A percentile compares a stretch with the other conserved stretches of the same genome.
These are phyloP conservation scores for Ophiostoma sp. DNA, from an alignment of 2,329 filamentous ascomycete genomes.

Conservation along the genomic window DNA sequence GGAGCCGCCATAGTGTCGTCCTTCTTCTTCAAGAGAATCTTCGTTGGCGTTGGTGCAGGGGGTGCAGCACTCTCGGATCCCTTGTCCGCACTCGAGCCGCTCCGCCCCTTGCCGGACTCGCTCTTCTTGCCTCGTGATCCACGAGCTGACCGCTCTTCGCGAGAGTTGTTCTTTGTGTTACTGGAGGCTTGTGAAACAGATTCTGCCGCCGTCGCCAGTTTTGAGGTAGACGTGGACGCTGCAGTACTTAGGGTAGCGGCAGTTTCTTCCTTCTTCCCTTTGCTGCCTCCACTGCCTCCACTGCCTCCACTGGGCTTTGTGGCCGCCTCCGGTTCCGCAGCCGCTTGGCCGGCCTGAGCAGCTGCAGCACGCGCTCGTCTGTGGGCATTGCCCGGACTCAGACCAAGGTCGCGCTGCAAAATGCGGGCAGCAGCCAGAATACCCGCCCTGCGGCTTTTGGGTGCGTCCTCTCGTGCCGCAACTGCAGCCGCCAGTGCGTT, in stretches of 20 bases:
- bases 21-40: slow-evolving; percentile 44
- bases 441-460: slow-evolving; percentile 60
- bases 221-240: neutral
- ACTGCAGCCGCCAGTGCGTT: slow-evolving; percentile 45
- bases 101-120: slow-evolving; percentile 26
- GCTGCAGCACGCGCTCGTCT: slow-evolving; percentile 51
- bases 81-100: neutral
- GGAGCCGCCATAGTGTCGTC: slow-evolving; percentile 34
- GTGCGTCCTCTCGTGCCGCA: slow-evolving; percentile 49
- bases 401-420: slow-evolving; percentile 64
- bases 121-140: slow-evolving; percentile 32
- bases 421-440: slow-evolving; percentile 65
- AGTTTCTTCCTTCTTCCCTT: slow-evolving; percentile 7
- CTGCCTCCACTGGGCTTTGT: neutral
- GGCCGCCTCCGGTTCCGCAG: slow-evolving; percentile 43
- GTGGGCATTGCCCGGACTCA: slow-evolving; percentile 63
- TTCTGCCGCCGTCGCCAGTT: neutral
- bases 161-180: slow-evolving; percentile 13
- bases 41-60: slow-evolving; percentile 32
- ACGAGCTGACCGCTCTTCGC: slow-evolving; percentile 25
- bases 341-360: slow-evolving; percentile 50
- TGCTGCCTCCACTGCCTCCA: neutral
- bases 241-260: neutral
- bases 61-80: neutral
- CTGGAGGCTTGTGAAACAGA: neutral